Conservation (phyloP, 345 rosid species). For the Hevea brasiliensis region DNA sequence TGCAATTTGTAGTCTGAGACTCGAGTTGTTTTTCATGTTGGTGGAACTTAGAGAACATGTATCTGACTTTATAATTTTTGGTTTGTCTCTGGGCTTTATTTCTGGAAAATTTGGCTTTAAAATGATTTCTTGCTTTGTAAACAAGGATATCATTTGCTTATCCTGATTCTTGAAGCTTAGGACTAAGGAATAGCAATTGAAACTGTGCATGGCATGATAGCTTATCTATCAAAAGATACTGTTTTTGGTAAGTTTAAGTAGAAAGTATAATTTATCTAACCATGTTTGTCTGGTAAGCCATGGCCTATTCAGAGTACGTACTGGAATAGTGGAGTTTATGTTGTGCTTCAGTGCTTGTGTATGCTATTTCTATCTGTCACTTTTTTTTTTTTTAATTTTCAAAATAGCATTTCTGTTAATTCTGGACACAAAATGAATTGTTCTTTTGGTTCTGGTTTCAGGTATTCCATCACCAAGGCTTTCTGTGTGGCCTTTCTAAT, state of each 20-base stretch:
- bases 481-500: slow-evolving; percentile 64
- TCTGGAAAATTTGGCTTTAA: not conserved
- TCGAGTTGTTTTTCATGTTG: not conserved
- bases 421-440: not conserved
- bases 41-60: not conserved
- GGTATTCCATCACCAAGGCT: slow-evolving; percentile 78
- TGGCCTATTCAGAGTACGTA: not conserved
- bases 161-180: not conserved
- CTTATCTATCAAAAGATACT: not conserved
- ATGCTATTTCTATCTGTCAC: not conserved
- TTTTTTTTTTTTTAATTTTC: not conserved
- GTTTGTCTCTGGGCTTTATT: not conserved
- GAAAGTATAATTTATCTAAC: not conserved
- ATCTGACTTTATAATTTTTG: not conserved
- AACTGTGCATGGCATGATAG: not conserved
- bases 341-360: not conserved
- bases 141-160: not conserved
- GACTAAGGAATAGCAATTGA: not conserved
- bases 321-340: not conserved
- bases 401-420: not conserved
- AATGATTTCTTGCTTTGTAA: not conserved
- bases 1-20: not conserved
- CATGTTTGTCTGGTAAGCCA: not conserved
- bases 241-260: not conserved
- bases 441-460: slow-evolving; percentile 22